Conservation (phyloP, 169 alveolate genomes). For the Eimeria maxima region DNA sequence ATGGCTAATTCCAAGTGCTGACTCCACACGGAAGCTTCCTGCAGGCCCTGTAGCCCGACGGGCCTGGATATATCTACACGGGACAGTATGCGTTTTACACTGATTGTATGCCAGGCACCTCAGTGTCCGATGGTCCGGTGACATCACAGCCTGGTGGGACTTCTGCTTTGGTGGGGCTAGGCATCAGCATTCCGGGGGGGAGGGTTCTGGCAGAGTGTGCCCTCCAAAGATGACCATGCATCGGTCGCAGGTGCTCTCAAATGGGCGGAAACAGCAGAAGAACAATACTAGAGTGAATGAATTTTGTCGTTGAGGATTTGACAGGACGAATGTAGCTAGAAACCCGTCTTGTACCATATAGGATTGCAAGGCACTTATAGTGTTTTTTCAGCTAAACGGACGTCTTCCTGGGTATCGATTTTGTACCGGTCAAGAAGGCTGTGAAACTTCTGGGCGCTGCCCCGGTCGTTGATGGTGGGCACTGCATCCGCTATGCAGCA, state of each 20-base stretch:
- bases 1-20: too few species aligned
- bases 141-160: neutral
- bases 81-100: too few species aligned
- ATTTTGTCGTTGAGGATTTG: too few species aligned
- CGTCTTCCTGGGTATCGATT: neutral
- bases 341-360: neutral
- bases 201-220: neutral
- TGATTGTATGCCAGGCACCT: too few species aligned
- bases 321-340: neutral
- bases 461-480: slow-evolving; percentile 36
- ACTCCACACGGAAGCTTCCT: neutral
- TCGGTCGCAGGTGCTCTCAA: neutral
- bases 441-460: slow-evolving; percentile 1
- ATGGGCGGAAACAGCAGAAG: slow-evolving; percentile 16
- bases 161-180: neutral
- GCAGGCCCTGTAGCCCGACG: too few species aligned
- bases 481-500: slow-evolving; percentile 70
- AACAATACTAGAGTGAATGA: neutral
- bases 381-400: neutral
- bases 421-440: neutral
- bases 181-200: neutral
- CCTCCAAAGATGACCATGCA: neutral
- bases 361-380: neutral
- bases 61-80: too few species aligned
- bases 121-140: neutral